These are phyloP conservation scores for Tolypocladium amazonense DNA, from an alignment of 2,329 filamentous ascomycete species.

Conservation along the genomic window DNA sequence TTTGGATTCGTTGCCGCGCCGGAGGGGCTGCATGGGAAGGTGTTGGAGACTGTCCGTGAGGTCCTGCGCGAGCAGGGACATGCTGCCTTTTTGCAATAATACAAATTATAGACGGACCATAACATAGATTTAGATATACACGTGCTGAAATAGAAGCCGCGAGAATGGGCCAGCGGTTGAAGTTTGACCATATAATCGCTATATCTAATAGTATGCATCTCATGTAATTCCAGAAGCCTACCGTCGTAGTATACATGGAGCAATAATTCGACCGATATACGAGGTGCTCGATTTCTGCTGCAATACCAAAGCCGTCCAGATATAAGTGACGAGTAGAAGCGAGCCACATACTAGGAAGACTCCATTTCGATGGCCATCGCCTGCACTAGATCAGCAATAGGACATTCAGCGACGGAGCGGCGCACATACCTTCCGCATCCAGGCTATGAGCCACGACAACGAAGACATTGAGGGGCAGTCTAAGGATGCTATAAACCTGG, in stretches of 20 bases:
- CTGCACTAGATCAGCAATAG: background rate
- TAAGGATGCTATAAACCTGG: background rate
- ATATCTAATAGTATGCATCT: no score
- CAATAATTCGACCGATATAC: no score
- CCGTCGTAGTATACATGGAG: no score
- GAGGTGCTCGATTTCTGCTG: no score
- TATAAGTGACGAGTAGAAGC: background rate
- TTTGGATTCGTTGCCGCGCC: slow-evolving; percentile 47
- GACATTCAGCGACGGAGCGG: background rate
- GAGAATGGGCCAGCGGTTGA: background rate
- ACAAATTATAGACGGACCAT: background rate
- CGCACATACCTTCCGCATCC: background rate
- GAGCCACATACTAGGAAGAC: background rate
- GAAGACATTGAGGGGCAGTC: background rate
- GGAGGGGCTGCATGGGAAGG: slow-evolving; percentile 26
- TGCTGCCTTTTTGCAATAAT: slow-evolving; percentile 8
- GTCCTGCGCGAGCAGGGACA: slow-evolving; percentile 45
- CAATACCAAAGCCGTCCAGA: no score
- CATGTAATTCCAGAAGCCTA: no score
- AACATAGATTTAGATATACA: background rate
- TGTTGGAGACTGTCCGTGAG: slow-evolving; percentile 59
- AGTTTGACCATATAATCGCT: background rate
- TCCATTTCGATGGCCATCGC: background rate
- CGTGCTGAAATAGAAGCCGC: background rate
- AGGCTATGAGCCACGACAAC: background rate